These are phyloP conservation scores for Olyra latifolia DNA, from an alignment of 176 grass and related monocot species.

Conservation along the genomic window DNA sequence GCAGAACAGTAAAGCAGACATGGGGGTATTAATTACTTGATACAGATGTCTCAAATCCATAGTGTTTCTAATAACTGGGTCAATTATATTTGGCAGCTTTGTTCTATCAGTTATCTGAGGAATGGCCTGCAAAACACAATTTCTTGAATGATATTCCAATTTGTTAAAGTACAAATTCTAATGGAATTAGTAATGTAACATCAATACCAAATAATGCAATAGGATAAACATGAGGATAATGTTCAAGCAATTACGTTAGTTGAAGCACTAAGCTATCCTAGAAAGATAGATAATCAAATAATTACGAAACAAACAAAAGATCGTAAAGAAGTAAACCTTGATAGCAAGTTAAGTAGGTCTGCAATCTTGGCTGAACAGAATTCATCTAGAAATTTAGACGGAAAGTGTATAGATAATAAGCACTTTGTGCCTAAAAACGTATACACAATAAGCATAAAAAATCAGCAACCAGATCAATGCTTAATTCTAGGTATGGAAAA, in stretches of 20 bases:
- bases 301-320: not conserved
- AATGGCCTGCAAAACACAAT: conserved; percentile 56
- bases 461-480: no score
- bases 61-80: conserved; percentile 64
- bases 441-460: not conserved
- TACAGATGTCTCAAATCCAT: conserved; percentile 84
- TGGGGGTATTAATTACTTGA: conserved; percentile 43
- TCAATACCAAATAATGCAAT: not conserved
- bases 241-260: not conserved
- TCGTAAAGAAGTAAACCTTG: not conserved
- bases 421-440: not conserved
- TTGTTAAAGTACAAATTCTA: not conserved
- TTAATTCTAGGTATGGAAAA: no score
- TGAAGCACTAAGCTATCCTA: not conserved
- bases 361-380: no score
- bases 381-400: no score
- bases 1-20: not conserved
- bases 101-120: conserved; percentile 79
- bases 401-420: no score
- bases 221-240: not conserved
- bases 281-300: not conserved
- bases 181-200: not conserved
- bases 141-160: not conserved
- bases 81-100: conserved; percentile 71
- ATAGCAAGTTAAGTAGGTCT: no score